Percentiles rank a stretch among this genome's conserved stretches.
These are phyloP conservation scores for Tetrastigma voinierianum DNA, from an alignment of 164 flowering plant species.

Conservation along the genomic window DNA sequence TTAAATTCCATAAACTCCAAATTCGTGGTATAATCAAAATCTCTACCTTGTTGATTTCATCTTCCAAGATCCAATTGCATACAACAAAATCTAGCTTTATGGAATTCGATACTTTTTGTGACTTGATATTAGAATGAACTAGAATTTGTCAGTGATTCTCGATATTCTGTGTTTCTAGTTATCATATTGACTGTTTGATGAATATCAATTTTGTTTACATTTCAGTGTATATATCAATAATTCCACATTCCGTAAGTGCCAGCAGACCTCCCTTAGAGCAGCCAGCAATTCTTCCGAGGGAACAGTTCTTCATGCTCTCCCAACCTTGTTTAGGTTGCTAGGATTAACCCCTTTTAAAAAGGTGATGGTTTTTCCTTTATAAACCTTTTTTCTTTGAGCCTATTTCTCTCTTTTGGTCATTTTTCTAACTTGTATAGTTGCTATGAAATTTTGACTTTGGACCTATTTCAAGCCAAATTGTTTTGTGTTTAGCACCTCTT, in stretches of 20 bases:
- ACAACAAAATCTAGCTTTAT: too few relatives aligned
- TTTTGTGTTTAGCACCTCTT: background rate
- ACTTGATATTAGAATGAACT: too few relatives aligned
- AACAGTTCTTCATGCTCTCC: slow-evolving; percentile 78
- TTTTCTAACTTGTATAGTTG: background rate
- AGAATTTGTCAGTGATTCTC: too few relatives aligned
- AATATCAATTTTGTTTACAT: slow-evolving; percentile 1
- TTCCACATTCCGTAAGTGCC: slow-evolving; percentile 65
- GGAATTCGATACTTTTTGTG: too few relatives aligned
- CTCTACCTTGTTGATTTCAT: too few relatives aligned
- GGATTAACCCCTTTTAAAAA: slow-evolving; percentile 79
- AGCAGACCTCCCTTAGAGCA: slow-evolving; percentile 62
- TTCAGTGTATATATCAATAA: slow-evolving; percentile 82
- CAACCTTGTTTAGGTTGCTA: slow-evolving; percentile 74
- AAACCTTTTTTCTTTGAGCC: background rate
- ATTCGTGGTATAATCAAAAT: too few relatives aligned
- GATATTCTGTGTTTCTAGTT: background rate
- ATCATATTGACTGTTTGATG: background rate
- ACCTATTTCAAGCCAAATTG: background rate
- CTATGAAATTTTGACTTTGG: background rate
- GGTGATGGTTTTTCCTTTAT: slow-evolving; percentile 33
- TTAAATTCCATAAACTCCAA: too few relatives aligned
- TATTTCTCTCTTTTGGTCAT: background rate
- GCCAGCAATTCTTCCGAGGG: slow-evolving; percentile 50
- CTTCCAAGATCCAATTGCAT: too few relatives aligned